phyloP scores from a whole-genome alignment of 2,329 filamentous ascomycete genomes.

The Acrocalymma vagum region DNA sequence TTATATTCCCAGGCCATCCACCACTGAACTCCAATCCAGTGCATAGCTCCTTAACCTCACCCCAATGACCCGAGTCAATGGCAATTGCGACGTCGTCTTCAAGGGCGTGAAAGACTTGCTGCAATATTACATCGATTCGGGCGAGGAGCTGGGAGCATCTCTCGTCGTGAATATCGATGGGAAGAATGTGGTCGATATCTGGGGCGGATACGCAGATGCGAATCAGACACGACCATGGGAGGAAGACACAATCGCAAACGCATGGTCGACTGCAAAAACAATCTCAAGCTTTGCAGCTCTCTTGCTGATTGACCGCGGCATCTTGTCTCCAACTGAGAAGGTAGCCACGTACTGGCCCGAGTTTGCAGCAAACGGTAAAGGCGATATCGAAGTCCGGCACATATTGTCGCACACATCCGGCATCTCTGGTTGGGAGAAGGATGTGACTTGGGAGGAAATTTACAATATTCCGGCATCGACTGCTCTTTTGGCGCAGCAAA shows the following conservation, averaged over 20 bases:
- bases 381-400: constrained; percentile 22
- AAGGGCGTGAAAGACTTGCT: constrained; percentile 12
- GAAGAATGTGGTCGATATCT: constrained; percentile 26
- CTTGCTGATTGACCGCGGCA: constrained; percentile 20
- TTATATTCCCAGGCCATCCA: too few relatives aligned
- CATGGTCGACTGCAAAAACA: constrained; percentile 27
- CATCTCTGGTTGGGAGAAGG: constrained; percentile 18
- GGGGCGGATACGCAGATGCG: constrained; percentile 23
- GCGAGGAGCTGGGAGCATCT: constrained; percentile 23
- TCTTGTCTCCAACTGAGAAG: constrained; percentile 22
- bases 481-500: constrained; percentile 16
- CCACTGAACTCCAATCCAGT: too few relatives aligned
- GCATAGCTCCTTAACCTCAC: too few relatives aligned
- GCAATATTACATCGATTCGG: constrained; percentile 18
- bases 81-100: constrained; percentile 23
- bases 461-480: constrained; percentile 15
- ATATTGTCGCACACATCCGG: constrained; percentile 23
- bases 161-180: constrained; percentile 24
- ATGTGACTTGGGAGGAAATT: constrained; percentile 10
- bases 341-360: constrained; percentile 30
- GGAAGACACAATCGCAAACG: constrained; percentile 24
- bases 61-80: constrained; percentile 22
- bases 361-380: constrained; percentile 24
- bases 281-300: constrained; percentile 19
- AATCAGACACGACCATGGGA: constrained; percentile 17